Evolutionary conservation across 805 yeast genomes (phyloP).

Genomic region (Candida pseudoglaebosa): DNA sequence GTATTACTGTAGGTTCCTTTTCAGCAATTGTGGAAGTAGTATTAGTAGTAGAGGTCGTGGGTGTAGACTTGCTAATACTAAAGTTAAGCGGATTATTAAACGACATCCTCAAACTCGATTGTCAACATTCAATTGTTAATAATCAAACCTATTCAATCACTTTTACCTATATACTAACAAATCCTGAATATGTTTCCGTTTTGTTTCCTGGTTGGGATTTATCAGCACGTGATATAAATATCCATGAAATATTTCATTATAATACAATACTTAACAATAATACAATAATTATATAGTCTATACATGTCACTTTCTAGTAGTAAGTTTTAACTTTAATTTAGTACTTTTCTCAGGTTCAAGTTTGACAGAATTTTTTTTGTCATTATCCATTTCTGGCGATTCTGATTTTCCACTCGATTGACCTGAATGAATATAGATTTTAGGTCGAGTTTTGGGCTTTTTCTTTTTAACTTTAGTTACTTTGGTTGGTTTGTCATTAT

Average conservation of each 20-base stretch:
- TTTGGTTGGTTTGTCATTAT: neutral
- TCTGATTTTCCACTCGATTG: conserved; percentile 4
- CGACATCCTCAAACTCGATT: conserved; percentile 16
- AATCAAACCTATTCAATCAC: neutral
- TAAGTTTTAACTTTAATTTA: conserved; percentile 4
- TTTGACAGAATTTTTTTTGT: neutral
- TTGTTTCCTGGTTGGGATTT: too few species aligned
- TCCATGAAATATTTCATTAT: too few species aligned
- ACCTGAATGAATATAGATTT: conserved; percentile 23
- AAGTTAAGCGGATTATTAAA: conserved; percentile 28
- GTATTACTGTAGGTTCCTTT: neutral
- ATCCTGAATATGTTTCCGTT: too few species aligned
- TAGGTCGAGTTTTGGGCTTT: conserved; percentile 15
- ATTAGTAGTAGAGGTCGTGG: conserved; percentile 41
- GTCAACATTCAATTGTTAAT: neutral
- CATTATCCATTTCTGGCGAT: neutral
- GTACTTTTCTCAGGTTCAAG: conserved; percentile 1
- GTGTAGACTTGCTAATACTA: conserved; percentile 34
- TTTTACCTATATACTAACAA: neutral
- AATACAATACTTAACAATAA: neutral
- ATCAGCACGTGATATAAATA: conserved; percentile 1
- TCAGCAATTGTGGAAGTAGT: conserved; percentile 18
- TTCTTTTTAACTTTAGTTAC: conserved; percentile 14
- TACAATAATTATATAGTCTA: too few species aligned
- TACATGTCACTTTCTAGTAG: neutral